Evolutionary conservation across 805 yeast species (phyloP), one percentile per base, ranked within the genome.

Genomic region (Yamadazyma olivae): DNA sequence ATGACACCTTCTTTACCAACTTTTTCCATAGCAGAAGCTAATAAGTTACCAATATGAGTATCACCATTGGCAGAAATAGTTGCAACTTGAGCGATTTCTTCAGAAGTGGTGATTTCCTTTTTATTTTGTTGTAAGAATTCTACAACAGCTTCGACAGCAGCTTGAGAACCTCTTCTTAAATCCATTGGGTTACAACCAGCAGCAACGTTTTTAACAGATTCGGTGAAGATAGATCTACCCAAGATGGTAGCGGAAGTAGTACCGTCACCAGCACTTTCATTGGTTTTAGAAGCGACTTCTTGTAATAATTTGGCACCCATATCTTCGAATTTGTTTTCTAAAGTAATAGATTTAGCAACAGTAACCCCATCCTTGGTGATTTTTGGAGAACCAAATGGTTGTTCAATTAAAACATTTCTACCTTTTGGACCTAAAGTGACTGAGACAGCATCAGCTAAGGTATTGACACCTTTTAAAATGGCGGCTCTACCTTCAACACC

Each of bases 141-240:
- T 47, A 91, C 90, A 33, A 90, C 95, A 28, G 90, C 89, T 61
- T 87, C 91, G 34, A 90, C 98, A 27, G 97, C 99, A 42, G 95
- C 83, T 72, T 90, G 96, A 32, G 96, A 80, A 54, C 99, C 99
- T 61, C 93, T 81, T 77, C 98, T 86, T 59, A 91, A 76, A 56
- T 91, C 98, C 93, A 89, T 90, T 53, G 99, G 98, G 74, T 91
- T 93, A 69, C 96, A 90, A 43, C 99, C 99, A 39, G 98, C 96
- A 44, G 98, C 97, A 30, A 93, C 99, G 57, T 88, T 88, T 75
- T 88, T 89, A 43, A 91, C 95, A 20, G 95, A 79, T 68, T 93
- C 97, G 42, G 95, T 82, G 72, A 91, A 87, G 51, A 91, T 91
- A 40, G 96, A 83, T 65, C 95, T 85, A 50, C 97, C 98, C 51